Percentiles rank a stretch among this genome's conserved stretches.
Conservation (phyloP, 805 yeast genomes). For the Nakazawaea ernobii region DNA sequence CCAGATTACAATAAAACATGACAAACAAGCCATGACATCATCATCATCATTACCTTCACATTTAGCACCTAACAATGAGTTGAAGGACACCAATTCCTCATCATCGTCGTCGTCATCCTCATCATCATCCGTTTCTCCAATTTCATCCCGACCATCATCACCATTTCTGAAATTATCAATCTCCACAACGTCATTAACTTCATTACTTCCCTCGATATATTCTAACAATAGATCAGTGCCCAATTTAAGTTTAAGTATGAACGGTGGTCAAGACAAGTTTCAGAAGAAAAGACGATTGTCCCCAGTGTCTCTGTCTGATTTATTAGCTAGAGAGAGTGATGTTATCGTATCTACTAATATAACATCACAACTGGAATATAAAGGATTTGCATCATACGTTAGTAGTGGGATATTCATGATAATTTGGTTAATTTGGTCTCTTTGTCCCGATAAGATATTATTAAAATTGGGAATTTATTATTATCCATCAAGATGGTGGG, state of each 20-base stretch:
- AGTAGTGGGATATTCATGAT: slow-evolving; percentile 51
- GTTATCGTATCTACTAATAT: slow-evolving; percentile 53
- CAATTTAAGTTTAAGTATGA: background rate
- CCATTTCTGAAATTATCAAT: slow-evolving; percentile 17
- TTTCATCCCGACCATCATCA: slow-evolving; percentile 4
- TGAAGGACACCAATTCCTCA: too few species aligned
- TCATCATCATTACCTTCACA: background rate
- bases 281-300: background rate
- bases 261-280: background rate
- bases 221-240: slow-evolving; percentile 18
- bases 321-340: slow-evolving; percentile 59
- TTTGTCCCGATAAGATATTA: slow-evolving; percentile 56
- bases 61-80: too few species aligned
- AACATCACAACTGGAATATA: slow-evolving; percentile 69
- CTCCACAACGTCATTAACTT: slow-evolving; percentile 26
- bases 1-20: background rate
- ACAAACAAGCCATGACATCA: background rate
- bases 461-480: slow-evolving; percentile 48
- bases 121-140: background rate
- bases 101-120: background rate
- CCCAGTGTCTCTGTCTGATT: slow-evolving; percentile 34
- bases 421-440: slow-evolving; percentile 68
- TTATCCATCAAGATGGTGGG: slow-evolving; percentile 92
- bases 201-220: slow-evolving; percentile 24
- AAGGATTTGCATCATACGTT: slow-evolving; percentile 80